Conservation (phyloP, 495 filamentous ascomycete species). For the Penicillium pancosmium region DNA sequence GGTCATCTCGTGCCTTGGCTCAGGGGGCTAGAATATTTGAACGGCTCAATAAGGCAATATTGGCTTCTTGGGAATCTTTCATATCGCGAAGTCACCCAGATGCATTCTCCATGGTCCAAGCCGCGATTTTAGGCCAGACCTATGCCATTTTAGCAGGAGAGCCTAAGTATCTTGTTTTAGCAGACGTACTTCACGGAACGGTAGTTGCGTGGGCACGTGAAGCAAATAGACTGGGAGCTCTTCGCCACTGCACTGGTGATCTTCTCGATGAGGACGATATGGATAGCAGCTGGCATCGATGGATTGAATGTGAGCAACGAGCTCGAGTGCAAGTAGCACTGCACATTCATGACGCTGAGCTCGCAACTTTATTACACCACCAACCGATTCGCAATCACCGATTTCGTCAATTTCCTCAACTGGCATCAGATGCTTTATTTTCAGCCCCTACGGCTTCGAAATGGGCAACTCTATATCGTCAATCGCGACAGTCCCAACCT, state of each 20-base stretch:
- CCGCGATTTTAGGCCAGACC: conserved; percentile 41
- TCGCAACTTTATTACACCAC: conserved; percentile 38
- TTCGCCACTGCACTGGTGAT: conserved; percentile 16
- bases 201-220: conserved; percentile 40
- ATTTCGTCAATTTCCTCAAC: conserved; percentile 19
- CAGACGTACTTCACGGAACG: conserved; percentile 43
- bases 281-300: conserved; percentile 26
- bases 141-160: conserved; percentile 41
- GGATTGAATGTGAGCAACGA: conserved; percentile 22
- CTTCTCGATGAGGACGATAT: conserved; percentile 13
- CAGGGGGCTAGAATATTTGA: conserved; percentile 37
- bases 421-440: conserved; percentile 32
- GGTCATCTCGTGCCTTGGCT: conserved; percentile 27
- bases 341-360: conserved; percentile 39
- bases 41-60: conserved; percentile 38
- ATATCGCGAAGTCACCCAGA: conserved; percentile 26
- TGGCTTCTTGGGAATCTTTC: conserved; percentile 36
- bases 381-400: conserved; percentile 35
- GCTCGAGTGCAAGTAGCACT: conserved; percentile 28
- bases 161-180: conserved; percentile 29
- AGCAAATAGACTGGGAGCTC: conserved; percentile 15
- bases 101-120: conserved; percentile 40
- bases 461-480: conserved; percentile 27
- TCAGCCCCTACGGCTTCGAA: conserved; percentile 33
- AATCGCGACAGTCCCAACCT: background rate